Evolutionary conservation across 2,329 filamentous ascomycete species (phyloP), one percentile per base, ranked within the genome.

Genomic region (Talaromyces funiculosus): DNA sequence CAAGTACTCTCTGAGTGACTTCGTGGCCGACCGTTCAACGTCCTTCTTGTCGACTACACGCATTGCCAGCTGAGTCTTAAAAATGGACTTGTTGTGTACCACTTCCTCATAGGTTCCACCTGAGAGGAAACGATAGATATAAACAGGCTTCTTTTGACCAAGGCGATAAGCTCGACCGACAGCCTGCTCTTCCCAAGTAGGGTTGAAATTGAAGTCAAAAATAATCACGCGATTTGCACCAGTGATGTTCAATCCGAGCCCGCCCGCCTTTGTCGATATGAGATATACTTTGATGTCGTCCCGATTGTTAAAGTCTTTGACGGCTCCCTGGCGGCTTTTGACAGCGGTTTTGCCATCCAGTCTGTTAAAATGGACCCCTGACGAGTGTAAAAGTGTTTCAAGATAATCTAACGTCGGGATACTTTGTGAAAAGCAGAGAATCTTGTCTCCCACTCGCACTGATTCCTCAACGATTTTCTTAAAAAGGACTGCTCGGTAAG

Each of bases 151-250:
- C 38, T 76, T 78, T 72, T 97, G 92, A 0, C 92, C 91, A 35
- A 97, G 83, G 0, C 92, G 89, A 73, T 94, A 96, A 0, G 90
- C 88, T 57, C 92, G 84, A 1, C 91, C 92, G 55, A 96, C 85
- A 1, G 92, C 92, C 74, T 97, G 92, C 67, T 92, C 87, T 72
- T 96, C 92, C 69, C 87, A 81, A 4, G 86, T 82, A 0, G 92
- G 92, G 64, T 92, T 94, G 76, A 87, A 96, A 63, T 82, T 81
- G 68, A 89, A 90, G 71, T 97, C 92, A 60, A 95, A 89, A 20
- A 97, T 88, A 20, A 97, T 83, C 1, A 96, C 90, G 20, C 92
- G 85, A 70, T 92, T 96, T 1, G 92, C 92, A 1, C 88, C 87
- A 42, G 85, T 84, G 12, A 97, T 88, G 65, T 97, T 97, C 54